Evolutionary conservation across 2,329 filamentous ascomycete genomes (phyloP).

Genomic region (Fusarium nisikadoi): DNA sequence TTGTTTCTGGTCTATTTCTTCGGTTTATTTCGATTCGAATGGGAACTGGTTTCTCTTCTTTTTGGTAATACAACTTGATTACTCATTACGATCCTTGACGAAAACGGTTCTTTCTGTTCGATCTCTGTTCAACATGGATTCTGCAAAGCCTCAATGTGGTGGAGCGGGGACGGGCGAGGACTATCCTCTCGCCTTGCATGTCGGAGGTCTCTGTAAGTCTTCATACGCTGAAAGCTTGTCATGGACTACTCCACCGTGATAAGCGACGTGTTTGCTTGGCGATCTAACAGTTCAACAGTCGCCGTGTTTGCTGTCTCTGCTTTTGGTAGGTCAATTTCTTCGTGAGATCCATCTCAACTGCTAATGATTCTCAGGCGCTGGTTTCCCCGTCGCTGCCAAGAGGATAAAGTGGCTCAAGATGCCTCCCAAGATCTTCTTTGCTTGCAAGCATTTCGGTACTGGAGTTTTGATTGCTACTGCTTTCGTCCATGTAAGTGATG

Average conservation of each 20-base stretch:
- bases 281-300: slow-evolving; percentile 28
- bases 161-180: slow-evolving; percentile 10
- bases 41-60: slow-evolving; percentile 14
- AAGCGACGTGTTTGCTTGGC: neutral
- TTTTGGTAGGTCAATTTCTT: slow-evolving; percentile 28
- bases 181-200: slow-evolving; percentile 45
- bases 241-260: neutral
- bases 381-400: slow-evolving; percentile 64
- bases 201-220: slow-evolving; percentile 46
- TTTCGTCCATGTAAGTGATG: slow-evolving; percentile 70
- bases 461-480: slow-evolving; percentile 78
- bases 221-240: slow-evolving; percentile 4
- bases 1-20: neutral
- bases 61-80: neutral
- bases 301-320: slow-evolving; percentile 44
- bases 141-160: slow-evolving; percentile 46
- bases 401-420: slow-evolving; percentile 69
- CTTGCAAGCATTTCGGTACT: slow-evolving; percentile 75
- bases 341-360: accelerated
- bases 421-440: slow-evolving; percentile 66
- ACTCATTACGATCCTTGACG: neutral
- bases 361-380: slow-evolving; percentile 52
- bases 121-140: slow-evolving; percentile 3
- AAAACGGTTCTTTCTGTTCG: neutral
- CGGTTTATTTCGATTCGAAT: neutral